phyloP scores from a whole-genome alignment of 208 protist genomes.

The Zelonia costaricensis region DNA sequence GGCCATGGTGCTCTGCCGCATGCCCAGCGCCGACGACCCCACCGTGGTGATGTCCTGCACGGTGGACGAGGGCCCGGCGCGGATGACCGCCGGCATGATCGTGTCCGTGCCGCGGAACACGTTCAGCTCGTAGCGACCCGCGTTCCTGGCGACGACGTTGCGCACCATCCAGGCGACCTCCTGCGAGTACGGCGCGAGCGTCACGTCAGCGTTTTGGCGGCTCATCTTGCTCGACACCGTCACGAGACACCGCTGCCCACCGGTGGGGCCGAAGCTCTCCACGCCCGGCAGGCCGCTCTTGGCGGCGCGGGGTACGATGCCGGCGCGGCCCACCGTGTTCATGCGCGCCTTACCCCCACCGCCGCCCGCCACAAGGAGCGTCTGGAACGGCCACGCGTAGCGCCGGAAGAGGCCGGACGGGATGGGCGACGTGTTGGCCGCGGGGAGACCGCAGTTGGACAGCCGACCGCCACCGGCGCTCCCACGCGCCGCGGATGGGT shows the following conservation, averaged over 20 bases:
- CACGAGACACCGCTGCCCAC: not conserved
- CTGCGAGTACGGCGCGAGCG: slow-evolving; percentile 21
- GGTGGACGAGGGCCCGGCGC: not conserved
- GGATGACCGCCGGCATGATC: slow-evolving; percentile 2
- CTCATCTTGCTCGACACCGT: not conserved
- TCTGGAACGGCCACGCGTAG: slow-evolving; percentile 22
- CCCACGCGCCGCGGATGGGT: not conserved
- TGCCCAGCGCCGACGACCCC: slow-evolving; percentile 5
- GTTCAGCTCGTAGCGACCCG: slow-evolving; percentile 33
- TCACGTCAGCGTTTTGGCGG: slow-evolving; percentile 5
- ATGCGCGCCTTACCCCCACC: not conserved
- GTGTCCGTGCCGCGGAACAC: slow-evolving; percentile 25
- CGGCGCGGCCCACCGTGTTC: not conserved
- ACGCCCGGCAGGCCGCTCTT: too few species aligned
- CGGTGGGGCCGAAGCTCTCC: too few species aligned
- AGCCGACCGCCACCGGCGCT: too few species aligned
- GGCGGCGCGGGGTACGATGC: slow-evolving; percentile 5
- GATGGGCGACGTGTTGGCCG: not conserved
- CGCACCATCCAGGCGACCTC: slow-evolving; percentile 27
- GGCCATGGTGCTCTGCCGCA: slow-evolving; percentile 14
- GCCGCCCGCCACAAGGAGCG: not conserved
- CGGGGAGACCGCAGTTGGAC: too few species aligned
- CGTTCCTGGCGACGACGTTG: slow-evolving; percentile 26
- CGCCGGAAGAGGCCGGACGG: slow-evolving; percentile 13
- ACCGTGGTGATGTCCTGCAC: slow-evolving; percentile 21